phyloP scores from a whole-genome alignment of 495 filamentous ascomycete species.

The Penicillium robsamsonii region DNA sequence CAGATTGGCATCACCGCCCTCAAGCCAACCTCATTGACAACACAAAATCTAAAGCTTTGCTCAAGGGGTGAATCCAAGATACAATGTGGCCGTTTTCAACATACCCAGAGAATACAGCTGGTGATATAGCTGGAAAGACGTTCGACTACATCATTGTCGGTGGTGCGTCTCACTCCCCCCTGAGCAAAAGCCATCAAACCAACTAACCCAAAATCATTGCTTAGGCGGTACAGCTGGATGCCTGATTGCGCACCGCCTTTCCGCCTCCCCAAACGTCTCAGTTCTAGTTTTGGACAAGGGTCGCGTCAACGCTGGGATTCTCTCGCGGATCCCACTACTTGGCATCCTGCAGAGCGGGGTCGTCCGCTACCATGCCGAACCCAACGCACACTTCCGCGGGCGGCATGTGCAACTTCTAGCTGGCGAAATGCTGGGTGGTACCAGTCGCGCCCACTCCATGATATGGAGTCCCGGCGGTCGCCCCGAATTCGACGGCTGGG shows the following conservation, averaged over 20 bases:
- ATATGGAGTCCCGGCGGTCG: slow-evolving; percentile 1
- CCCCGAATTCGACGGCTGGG: slow-evolving; percentile 1
- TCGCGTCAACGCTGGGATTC: not conserved
- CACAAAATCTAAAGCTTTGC: not conserved
- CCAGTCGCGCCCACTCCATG: not conserved
- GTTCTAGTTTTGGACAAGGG: slow-evolving; percentile 2
- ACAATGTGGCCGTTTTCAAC: slow-evolving; percentile 2
- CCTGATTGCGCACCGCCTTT: not conserved
- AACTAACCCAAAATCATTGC: not conserved
- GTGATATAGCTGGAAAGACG: not conserved
- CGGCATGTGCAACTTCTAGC: not conserved
- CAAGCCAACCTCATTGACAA: not conserved
- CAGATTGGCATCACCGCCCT: not conserved
- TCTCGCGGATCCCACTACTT: slow-evolving; percentile 1
- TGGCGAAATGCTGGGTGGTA: slow-evolving; percentile 1
- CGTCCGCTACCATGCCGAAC: not conserved
- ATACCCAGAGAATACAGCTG: not conserved
- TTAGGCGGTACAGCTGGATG: slow-evolving; percentile 1
- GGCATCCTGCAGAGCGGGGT: not conserved
- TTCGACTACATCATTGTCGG: slow-evolving; percentile 5
- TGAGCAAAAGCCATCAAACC: not conserved
- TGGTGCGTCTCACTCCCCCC: not conserved
- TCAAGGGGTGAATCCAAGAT: not conserved
- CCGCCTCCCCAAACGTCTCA: not conserved
- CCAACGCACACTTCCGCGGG: not conserved